Evolutionary conservation across 2,329 filamentous ascomycete species (phyloP), one percentile per base, ranked within the genome.

Genomic region (Sclerotiophoma versabilis): DNA sequence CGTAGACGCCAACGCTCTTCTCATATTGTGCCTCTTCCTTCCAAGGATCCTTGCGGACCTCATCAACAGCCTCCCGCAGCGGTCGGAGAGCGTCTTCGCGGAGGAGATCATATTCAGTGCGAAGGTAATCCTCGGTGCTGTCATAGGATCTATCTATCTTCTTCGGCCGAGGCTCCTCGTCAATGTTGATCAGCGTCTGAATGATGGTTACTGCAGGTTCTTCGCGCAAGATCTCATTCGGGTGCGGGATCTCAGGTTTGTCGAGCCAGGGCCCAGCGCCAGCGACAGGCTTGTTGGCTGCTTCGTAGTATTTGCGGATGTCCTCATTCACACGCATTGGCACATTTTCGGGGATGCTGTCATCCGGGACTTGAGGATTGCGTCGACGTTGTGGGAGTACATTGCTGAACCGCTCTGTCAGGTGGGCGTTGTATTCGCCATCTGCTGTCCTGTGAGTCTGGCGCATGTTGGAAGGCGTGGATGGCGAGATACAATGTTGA

Each of bases 31-130:
- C 79, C 52, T 96, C 92, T 11, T 72, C 72, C 15, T 60, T 60
- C 49, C 50, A 65, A 2, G 65, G 59, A 4, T 57, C 47, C 8
- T 52, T 45, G 6, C 65, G 65, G 34, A 66, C 54, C 11, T 80
- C 74, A 0, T 77, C 75, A 1, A 96, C 82, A 0, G 90, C 87
- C 57, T 85, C 81, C 6, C 92, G 83, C 0, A 96, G 79, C 1
- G 87, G 83, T 11, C 88, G 83, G 3, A 90, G 78, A 0, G 86
- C 84, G 68, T 96, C 92, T 66, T 92, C 89, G 2, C 92, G 83
- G 7, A 92, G 80, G 1, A 96, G 82, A 3, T 85, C 79, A 68
- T 95, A 96, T 43, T 96, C 90, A 0, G 85, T 83, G 26, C 84
- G 78, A 0, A 96, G 78, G 53, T 96, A 96, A 0, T 81, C 78